Conservation (phyloP, 2,329 filamentous ascomycete species). For the Cryphonectria naterciae region DNA sequence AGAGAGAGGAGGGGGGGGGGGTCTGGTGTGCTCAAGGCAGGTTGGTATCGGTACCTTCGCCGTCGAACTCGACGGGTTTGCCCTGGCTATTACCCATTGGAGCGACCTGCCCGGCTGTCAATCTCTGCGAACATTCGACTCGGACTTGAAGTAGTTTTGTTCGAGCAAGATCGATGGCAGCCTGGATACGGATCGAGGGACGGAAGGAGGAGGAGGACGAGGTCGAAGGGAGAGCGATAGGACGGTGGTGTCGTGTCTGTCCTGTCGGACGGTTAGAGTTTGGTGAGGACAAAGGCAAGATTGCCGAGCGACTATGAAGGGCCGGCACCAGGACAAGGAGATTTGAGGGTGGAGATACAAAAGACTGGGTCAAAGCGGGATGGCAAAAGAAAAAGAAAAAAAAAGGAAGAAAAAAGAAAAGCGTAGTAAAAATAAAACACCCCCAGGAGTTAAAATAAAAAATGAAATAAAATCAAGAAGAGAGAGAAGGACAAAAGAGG, state of each 20-base stretch:
- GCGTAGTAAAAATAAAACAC: background rate
- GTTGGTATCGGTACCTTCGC: conserved; percentile 72
- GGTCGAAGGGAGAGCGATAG: background rate
- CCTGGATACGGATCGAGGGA: background rate
- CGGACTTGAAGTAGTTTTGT: background rate
- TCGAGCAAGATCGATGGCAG: conserved; percentile 2
- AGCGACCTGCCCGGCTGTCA: conserved; percentile 29
- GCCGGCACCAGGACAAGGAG: conserved; percentile 6
- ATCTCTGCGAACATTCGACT: conserved; percentile 24
- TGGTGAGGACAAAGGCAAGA: conserved; percentile 1
- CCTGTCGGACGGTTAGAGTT: conserved; percentile 4
- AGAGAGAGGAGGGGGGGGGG: background rate
- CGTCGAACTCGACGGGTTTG: conserved; percentile 88
- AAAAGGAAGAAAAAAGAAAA: background rate
- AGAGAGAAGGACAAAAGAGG: background rate
- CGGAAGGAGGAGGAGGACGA: background rate
- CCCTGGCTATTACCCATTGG: conserved; percentile 93
- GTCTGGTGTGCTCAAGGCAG: background rate
- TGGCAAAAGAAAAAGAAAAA: background rate
- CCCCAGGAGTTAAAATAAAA: too few relatives aligned
- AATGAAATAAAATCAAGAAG: background rate
- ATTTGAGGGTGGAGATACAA: conserved; percentile 16
- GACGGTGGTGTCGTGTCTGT: conserved; percentile 4
- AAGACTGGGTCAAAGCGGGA: conserved; percentile 11
- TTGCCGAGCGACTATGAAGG: conserved; percentile 4